Evolutionary conservation across 2,329 filamentous ascomycete species (phyloP), one percentile per base, ranked within the genome.

Genomic region (Ascochyta pisi): DNA sequence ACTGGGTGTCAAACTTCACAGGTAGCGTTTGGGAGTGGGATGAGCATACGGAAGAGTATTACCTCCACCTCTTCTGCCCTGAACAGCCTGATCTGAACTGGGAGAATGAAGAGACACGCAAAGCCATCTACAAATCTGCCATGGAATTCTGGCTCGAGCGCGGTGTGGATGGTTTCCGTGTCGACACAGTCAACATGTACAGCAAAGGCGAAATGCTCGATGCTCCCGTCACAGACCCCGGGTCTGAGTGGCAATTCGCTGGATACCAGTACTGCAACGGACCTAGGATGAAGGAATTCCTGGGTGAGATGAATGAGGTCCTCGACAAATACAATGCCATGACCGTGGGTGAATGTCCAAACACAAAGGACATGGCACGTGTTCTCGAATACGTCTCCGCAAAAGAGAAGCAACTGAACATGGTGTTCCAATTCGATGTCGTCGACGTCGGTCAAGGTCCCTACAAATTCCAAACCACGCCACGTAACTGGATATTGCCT

Each of bases 1-100:
- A 93, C 74, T 93, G 89, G 82, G 88, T 82, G 76, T 62, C 83
- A 75, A 78, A 85, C 81, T 76, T 89, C 86, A 73, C 73, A n/a
- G 83, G 83, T 49, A 85, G 79, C 56, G 81, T 83, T 0, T 91
- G 89, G 89, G 79, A 86, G 56, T 93, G 85, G 79, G 89, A 92
- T 65, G 86, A 90, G 62, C 70, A 76, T n/a, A 91, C 89, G 0
- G 80, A 71, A 82, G 43, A 93, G 74, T 93, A 91, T 73, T 93
- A 91, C 66, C 83, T 93, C 0, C 86, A 89, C 58, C 81, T 95
- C 10, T 96, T 91, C 72, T 86, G 88, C 6, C 83, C 83, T 5
- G 86, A 90, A 61, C 91, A 94, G 71, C 91, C 91, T 0, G 91
- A 95, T 65, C 81, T 95, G n/a, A 95, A 95, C 76, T 95, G 90